phyloP scores from a whole-genome alignment of 495 filamentous ascomycete species.

The Penicillium lividum region DNA sequence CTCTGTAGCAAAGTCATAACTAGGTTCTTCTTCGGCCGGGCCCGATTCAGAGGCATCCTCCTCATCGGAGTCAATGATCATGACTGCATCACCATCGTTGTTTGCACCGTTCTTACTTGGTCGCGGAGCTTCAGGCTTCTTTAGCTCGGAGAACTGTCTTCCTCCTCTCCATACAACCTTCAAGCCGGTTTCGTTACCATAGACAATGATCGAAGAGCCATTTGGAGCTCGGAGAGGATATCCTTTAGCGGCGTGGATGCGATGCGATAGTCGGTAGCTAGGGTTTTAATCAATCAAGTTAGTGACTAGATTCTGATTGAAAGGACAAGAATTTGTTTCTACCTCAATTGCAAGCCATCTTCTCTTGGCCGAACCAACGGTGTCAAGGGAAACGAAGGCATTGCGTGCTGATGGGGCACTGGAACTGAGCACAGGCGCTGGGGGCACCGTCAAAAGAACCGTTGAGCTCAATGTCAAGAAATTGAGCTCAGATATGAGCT shows the following conservation, averaged over 20 bases:
- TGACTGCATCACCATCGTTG: slow-evolving; percentile 58
- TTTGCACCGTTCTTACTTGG: slow-evolving; percentile 35
- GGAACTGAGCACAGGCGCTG: slow-evolving; percentile 27
- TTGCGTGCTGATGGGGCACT: slow-evolving; percentile 20
- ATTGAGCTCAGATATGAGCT: not conserved
- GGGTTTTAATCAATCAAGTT: slow-evolving; percentile 13
- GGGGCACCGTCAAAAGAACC: slow-evolving; percentile 18
- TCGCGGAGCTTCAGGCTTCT: slow-evolving; percentile 20
- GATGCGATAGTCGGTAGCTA: slow-evolving; percentile 76
- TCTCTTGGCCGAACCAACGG: slow-evolving; percentile 43
- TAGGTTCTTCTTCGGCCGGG: slow-evolving; percentile 41
- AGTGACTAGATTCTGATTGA: not conserved
- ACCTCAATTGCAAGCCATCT: slow-evolving; percentile 58
- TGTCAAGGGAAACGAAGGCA: slow-evolving; percentile 42
- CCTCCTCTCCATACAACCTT: slow-evolving; percentile 83
- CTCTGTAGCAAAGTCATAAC: slow-evolving; percentile 53
- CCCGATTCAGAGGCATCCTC: slow-evolving; percentile 53
- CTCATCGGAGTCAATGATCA: slow-evolving; percentile 81
- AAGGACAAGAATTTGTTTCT: not conserved
- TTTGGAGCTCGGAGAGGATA: slow-evolving; percentile 80
- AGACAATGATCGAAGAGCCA: slow-evolving; percentile 79
- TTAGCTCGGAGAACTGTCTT: slow-evolving; percentile 55
- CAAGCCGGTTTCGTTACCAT: slow-evolving; percentile 78
- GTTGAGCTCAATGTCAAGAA: slow-evolving; percentile 6
- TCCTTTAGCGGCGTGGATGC: slow-evolving; percentile 68